phyloP scores from a whole-genome alignment of 2,329 filamentous ascomycete species.

The Cercospora beticola region DNA sequence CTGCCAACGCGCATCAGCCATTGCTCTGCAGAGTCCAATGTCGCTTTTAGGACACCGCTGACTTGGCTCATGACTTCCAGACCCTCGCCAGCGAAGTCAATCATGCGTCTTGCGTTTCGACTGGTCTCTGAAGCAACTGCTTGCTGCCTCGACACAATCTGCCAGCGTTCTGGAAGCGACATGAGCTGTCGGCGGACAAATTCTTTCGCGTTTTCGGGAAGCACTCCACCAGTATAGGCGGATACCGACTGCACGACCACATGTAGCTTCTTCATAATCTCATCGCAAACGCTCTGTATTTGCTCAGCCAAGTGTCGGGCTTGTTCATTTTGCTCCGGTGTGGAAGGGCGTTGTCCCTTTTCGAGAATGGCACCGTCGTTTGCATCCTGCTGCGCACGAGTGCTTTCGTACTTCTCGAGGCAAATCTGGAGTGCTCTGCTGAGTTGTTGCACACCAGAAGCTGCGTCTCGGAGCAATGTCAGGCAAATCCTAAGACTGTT shows the following conservation, averaged over 20 bases:
- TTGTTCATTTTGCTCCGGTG: constrained; percentile 41
- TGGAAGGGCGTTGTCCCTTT: constrained; percentile 33
- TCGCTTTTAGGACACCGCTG: constrained; percentile 81
- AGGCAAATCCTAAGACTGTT: constrained; percentile 83
- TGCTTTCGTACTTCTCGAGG: constrained; percentile 73
- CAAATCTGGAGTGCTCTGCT: constrained; percentile 72
- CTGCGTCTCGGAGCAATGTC: constrained; percentile 75
- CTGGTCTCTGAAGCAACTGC: constrained; percentile 48
- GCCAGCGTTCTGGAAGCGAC: constrained; percentile 80
- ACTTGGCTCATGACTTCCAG: constrained; percentile 94
- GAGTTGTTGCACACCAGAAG: constrained; percentile 73
- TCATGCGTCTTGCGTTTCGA: constrained; percentile 67
- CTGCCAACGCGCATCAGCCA: constrained; percentile 68
- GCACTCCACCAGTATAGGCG: constrained; percentile 83
- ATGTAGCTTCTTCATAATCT: constrained; percentile 61
- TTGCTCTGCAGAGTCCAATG: constrained; percentile 83
- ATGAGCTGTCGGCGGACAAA: constrained; percentile 82
- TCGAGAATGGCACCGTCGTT: constrained; percentile 47
- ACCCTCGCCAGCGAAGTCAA: constrained; percentile 85
- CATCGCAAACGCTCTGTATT: constrained; percentile 61
- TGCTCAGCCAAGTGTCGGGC: constrained; percentile 69
- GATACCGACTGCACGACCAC: constrained; percentile 82
- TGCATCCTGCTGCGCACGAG: constrained; percentile 45
- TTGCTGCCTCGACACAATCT: constrained; percentile 58
- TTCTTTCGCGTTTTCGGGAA: constrained; percentile 82